These are phyloP conservation scores for Microcos paniculata DNA, from an alignment of 345 rosid genomes.

Conservation along the genomic window DNA sequence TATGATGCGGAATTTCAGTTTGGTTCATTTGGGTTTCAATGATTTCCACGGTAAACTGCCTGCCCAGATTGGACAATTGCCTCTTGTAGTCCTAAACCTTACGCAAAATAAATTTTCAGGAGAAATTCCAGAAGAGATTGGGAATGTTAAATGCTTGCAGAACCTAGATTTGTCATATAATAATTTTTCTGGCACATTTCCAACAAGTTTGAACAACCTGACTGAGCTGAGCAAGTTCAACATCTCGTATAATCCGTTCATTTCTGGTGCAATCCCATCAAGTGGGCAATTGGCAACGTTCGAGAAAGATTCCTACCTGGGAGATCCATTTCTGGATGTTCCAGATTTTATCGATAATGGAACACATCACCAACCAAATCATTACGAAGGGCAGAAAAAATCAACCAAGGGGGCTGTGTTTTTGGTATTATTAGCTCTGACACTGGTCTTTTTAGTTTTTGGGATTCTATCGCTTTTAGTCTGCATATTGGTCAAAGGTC, in stretches of 20 bases:
- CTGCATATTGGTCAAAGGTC: slow-evolving; percentile 40
- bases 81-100: slow-evolving; percentile 74
- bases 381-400: slow-evolving; percentile 19
- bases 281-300: slow-evolving; percentile 81
- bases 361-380: neutral
- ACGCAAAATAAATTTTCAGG: slow-evolving; percentile 61
- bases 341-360: slow-evolving; percentile 47
- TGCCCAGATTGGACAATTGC: slow-evolving; percentile 50
- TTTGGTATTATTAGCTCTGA: slow-evolving; percentile 41
- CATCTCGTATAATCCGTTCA: slow-evolving; percentile 72
- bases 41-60: slow-evolving; percentile 58
- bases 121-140: slow-evolving; percentile 65
- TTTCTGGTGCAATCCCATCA: slow-evolving; percentile 63
- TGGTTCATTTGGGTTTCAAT: slow-evolving; percentile 73
- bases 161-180: slow-evolving; percentile 81
- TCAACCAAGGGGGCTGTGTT: slow-evolving; percentile 28
- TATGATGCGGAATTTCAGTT: slow-evolving; percentile 59
- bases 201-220: slow-evolving; percentile 58
- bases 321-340: slow-evolving; percentile 61
- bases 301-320: slow-evolving; percentile 70
- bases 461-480: slow-evolving; percentile 46
- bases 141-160: slow-evolving; percentile 59
- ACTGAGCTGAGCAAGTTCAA: slow-evolving; percentile 73
- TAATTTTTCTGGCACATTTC: slow-evolving; percentile 79
- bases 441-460: slow-evolving; percentile 35